Base-by-base conservation (phyloP, 2,329 filamentous ascomycete genomes). In the Massarina eburnea region DNA sequence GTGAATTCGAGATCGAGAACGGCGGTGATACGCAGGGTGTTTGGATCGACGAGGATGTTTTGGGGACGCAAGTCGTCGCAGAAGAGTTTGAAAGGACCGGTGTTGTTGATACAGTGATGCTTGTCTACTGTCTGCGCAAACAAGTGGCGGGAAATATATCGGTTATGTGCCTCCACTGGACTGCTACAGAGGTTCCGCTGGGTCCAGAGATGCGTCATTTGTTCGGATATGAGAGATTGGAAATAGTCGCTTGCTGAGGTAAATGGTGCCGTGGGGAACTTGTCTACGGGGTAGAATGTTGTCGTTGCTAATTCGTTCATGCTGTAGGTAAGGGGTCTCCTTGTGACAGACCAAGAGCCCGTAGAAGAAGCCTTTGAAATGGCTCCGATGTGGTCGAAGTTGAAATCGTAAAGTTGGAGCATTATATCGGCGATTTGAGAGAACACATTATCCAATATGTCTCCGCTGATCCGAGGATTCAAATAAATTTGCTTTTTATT, bases 1-100 rank as follows among this genome's bases (percentile, higher is more conserved):
- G 71, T 72, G 37, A 73, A 75, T 54, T 74, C 72, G 19, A 67
- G 59, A 44, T 76, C 72, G 33, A 75, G 48, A n/a, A 73, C 54
- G 1, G 68, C 71, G 0, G 57, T 71, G 34, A 75, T 70, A 8
- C 51, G 52, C 1, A 70, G 52, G 21, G 64, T 73, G 4, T 61
- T 46, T 10, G 61, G 66, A 39, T 76, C 57, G 10, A 64, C 53
- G 22, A 75, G 66, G 51, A 76, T 71, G 46, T 76, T 74, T 18
- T 55, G 17, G 5, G 69, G 67, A 22, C 59, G 63, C 17, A 76
- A 36, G 48, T 74, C 71, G 46, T 73, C 68, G 46, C 68, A 73
- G 54, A 70, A 75, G 38, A 62, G 55, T 46, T 60, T 57, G 54
- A 72, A 75, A 24, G 44, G 39, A 9, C 44, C 36, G 24, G 64